A percentile compares a stretch with the other conserved stretches of the same genome.
Conservation (phyloP, 2,329 filamentous ascomycete species). For the Monosporascus sp. region DNA sequence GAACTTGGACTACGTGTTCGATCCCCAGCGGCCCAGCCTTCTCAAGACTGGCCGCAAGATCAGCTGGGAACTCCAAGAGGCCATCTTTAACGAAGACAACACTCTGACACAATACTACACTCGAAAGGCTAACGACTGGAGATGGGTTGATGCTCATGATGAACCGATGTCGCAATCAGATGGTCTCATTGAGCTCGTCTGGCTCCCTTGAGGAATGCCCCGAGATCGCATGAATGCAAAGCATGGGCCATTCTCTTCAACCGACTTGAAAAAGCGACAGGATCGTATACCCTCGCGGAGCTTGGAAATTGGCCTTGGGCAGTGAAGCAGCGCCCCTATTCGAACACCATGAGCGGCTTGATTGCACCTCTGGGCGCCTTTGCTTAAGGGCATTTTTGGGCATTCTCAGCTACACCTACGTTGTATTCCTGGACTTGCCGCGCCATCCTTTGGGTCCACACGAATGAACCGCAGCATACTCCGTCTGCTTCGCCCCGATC, state of each 20-base stretch:
- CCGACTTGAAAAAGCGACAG: conserved; percentile 7
- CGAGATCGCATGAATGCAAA: conserved; percentile 10
- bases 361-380: too few species aligned
- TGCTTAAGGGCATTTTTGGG: too few species aligned
- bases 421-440: background rate
- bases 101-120: conserved; percentile 50
- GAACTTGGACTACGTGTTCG: conserved; percentile 48
- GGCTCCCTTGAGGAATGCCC: conserved; percentile 34
- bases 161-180: conserved; percentile 48
- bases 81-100: conserved; percentile 40
- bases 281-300: background rate
- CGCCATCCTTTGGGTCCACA: too few species aligned
- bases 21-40: conserved; percentile 42
- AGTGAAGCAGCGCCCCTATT: too few species aligned
- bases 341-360: too few species aligned
- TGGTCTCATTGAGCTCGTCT: conserved; percentile 52
- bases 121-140: conserved; percentile 45
- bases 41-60: conserved; percentile 46
- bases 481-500: background rate
- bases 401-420: too few species aligned
- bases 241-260: conserved; percentile 12
- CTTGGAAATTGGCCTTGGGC: background rate
- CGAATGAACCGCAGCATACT: background rate
- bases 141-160: conserved; percentile 45
- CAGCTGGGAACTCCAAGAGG: conserved; percentile 50